phyloP scores from a whole-genome alignment of 148 eudicot species.

The Chenopodium suecicum region DNA sequence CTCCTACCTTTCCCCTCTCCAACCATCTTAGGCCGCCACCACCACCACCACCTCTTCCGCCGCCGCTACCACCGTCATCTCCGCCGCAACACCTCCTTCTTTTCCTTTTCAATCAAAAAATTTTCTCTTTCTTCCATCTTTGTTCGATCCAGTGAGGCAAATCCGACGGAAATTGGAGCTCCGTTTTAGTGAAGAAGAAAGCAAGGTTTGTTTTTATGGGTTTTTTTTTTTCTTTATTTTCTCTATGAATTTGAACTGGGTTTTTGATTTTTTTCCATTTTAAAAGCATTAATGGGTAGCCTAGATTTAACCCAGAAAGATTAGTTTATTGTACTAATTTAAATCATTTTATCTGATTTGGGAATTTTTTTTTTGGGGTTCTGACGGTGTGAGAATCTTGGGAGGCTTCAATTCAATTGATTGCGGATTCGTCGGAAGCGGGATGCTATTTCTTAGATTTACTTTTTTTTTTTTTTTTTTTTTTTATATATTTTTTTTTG shows the following conservation, averaged over 20 bases:
- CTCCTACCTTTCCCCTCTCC: slow-evolving; percentile 2
- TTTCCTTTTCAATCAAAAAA: not conserved
- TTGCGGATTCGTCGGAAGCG: slow-evolving; percentile 11
- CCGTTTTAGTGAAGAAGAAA: not conserved
- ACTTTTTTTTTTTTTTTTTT: not conserved
- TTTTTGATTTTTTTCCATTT: not conserved
- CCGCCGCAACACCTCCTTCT: not conserved
- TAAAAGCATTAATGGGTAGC: slow-evolving; percentile 4
- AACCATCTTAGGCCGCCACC: slow-evolving; percentile 12
- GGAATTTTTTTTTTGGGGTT: not conserved
- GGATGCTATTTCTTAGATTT: slow-evolving; percentile 20
- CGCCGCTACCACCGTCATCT: slow-evolving; percentile 3
- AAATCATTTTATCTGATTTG: not conserved
- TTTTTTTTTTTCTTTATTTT: not conserved
- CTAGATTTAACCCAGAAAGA: slow-evolving; percentile 16
- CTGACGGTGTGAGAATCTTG: not conserved
- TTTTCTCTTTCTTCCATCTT: not conserved
- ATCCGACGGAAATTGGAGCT: not conserved
- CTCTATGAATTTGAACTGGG: not conserved
- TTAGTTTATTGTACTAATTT: not conserved
- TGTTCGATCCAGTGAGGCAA: not conserved
- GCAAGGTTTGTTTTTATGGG: slow-evolving; percentile 18
- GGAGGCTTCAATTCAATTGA: not conserved
- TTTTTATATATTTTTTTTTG: not conserved
- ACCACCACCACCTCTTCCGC: not conserved